These are phyloP conservation scores for Alliaria petiolata DNA, from an alignment of 345 rosid species.

Conservation along the genomic window DNA sequence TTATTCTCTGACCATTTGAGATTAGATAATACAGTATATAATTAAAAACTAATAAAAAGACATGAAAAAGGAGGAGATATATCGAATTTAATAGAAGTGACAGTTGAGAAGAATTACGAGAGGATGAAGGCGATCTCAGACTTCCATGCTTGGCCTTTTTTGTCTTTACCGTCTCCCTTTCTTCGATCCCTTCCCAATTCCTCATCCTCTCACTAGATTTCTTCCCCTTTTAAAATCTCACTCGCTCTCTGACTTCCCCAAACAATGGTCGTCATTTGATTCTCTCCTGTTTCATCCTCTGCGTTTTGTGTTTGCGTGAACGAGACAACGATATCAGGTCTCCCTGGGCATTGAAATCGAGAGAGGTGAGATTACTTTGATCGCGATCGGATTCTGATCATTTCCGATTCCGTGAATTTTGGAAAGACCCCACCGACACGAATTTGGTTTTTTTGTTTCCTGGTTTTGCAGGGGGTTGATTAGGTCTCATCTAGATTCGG, in stretches of 20 bases:
- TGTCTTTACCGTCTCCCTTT: slow-evolving; percentile 9
- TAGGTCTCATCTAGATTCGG: slow-evolving; percentile 9
- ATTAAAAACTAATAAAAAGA: too few species aligned
- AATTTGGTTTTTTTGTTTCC: background rate
- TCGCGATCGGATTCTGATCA: slow-evolving; percentile 23
- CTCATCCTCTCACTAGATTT: slow-evolving; percentile 3
- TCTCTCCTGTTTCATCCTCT: background rate
- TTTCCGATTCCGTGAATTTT: slow-evolving; percentile 1
- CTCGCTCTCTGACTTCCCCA: slow-evolving; percentile 1
- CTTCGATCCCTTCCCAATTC: background rate
- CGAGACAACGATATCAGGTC: background rate
- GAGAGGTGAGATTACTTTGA: slow-evolving; percentile 9
- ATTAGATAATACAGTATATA: too few species aligned
- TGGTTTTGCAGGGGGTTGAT: slow-evolving; percentile 5
- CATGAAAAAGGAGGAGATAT: background rate
- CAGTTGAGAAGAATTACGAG: slow-evolving; percentile 14
- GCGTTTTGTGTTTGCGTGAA: background rate
- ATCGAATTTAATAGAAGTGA: slow-evolving; percentile 18
- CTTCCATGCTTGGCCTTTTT: slow-evolving; percentile 20
- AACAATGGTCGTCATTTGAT: background rate
- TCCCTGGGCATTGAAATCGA: background rate
- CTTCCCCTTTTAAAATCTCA: background rate
- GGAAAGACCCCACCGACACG: background rate
- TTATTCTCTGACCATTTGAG: background rate
- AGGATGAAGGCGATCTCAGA: slow-evolving; percentile 34